Conservation (phyloP, 805 yeast species). For the Metschnikowia lochheadii region DNA sequence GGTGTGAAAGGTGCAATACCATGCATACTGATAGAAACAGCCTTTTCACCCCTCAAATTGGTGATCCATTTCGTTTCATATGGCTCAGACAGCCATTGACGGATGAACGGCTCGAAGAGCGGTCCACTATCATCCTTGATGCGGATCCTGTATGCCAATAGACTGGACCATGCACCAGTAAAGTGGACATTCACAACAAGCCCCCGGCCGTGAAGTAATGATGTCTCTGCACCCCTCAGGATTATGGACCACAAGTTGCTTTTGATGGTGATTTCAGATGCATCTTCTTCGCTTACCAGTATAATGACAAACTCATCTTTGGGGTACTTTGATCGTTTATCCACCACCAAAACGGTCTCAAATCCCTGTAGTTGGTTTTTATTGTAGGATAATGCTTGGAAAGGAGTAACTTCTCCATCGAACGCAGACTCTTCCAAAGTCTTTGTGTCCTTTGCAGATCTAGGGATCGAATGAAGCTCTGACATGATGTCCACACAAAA, state of each 20-base stretch:
- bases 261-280: slow-evolving; percentile 22
- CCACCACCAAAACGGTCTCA: slow-evolving; percentile 47
- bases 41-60: slow-evolving; percentile 37
- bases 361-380: slow-evolving; percentile 37
- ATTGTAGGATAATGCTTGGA: slow-evolving; percentile 43
- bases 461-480: slow-evolving; percentile 39
- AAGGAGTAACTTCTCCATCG: slow-evolving; percentile 49
- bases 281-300: slow-evolving; percentile 26
- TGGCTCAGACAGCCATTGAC: slow-evolving; percentile 63
- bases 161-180: slow-evolving; percentile 57
- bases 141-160: slow-evolving; percentile 48
- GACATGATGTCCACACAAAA: slow-evolving; percentile 10
- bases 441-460: slow-evolving; percentile 36
- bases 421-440: slow-evolving; percentile 50
- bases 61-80: slow-evolving; percentile 80
- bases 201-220: slow-evolving; percentile 42
- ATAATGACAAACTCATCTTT: slow-evolving; percentile 32
- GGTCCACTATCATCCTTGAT: slow-evolving; percentile 16
- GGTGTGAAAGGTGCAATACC: slow-evolving; percentile 72
- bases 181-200: slow-evolving; percentile 46
- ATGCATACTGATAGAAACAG: slow-evolving; percentile 40
- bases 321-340: slow-evolving; percentile 23
- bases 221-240: slow-evolving; percentile 34
- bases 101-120: slow-evolving; percentile 55
- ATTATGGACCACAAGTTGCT: slow-evolving; percentile 35